Evolutionary conservation across 2,329 filamentous ascomycete genomes (phyloP), one percentile per base, ranked within the genome.

Genomic region (Bertia moriformis): DNA sequence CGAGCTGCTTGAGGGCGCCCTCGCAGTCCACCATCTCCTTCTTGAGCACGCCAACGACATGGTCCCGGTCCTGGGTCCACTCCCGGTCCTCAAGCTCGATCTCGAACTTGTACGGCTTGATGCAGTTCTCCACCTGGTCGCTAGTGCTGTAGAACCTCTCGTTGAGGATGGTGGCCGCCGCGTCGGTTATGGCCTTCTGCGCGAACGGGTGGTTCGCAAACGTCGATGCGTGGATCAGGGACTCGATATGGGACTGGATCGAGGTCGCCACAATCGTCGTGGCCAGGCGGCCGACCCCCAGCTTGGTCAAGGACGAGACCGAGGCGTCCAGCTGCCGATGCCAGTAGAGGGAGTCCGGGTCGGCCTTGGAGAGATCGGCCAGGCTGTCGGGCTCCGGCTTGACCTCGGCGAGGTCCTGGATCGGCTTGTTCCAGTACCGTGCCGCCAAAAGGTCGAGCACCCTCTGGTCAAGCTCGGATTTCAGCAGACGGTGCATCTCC

Each of bases 31-130:
- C 71, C 3, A 98, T 67, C 56, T 98, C 91, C 38, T 81, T 78
- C 57, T 93, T 93, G n/a, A 98, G 63, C 1, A 91, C 78, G 5
- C 67, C 70, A 27, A 76, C 71, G 1, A 89, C 80, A 48, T 93
- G 91, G 36, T 94, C 87, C 39, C 89, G 71, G 1, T 87, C 88
- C 43, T 83, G 76, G 3, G 67, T 58, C 91, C 91, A 98, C 55
- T 98, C 93, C 4, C 77, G 69, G 29, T 88, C 83, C 51, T 94
- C 86, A 35, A 98, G 78, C 49, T 98, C 91, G 42, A 98, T 93
- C 45, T 95, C 87, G 48, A 89, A 96, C 55, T 98, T 98, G 66
- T 89, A 98, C 0, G 93, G 91, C 59, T 98, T 98, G 60, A 98
- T 93, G 55, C 89, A 98, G 54, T 96, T 96, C 58, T 98, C 91